Evolutionary conservation across 2,329 filamentous ascomycete genomes (phyloP).

Genomic region (Biscogniauxia sp.): DNA sequence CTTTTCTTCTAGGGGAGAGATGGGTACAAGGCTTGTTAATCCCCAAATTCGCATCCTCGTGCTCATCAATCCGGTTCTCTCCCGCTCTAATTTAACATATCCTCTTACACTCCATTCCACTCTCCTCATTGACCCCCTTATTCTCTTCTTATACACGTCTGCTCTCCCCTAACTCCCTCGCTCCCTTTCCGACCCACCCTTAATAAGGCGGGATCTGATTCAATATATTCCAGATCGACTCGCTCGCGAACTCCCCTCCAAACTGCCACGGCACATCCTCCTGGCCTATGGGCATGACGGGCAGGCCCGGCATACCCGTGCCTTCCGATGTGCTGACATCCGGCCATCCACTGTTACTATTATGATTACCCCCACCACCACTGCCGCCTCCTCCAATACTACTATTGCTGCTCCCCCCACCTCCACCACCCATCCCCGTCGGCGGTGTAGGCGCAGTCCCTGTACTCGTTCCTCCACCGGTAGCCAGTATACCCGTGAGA

Average conservation of each 20-base stretch:
- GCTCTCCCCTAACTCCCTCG: background rate
- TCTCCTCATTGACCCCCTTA: too few relatives aligned
- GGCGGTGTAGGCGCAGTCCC: constrained; percentile 8
- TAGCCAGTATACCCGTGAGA: constrained; percentile 40
- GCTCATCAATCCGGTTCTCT: too few relatives aligned
- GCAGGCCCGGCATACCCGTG: constrained; percentile 13
- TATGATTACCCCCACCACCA: background rate
- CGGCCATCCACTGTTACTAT: background rate
- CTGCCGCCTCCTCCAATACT: background rate
- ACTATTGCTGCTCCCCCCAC: constrained; percentile 8
- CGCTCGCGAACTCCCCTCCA: constrained; percentile 52
- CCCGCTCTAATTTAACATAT: too few relatives aligned
- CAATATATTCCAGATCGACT: constrained; percentile 56
- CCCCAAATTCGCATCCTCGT: too few relatives aligned
- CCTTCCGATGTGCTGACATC: background rate
- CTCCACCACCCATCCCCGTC: constrained; percentile 8
- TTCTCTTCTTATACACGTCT: background rate
- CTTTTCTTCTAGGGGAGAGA: too few relatives aligned
- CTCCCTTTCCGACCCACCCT: background rate
- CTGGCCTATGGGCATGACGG: constrained; percentile 11
- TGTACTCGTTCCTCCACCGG: constrained; percentile 21
- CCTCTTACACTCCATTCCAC: too few relatives aligned
- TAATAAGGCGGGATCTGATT: constrained; percentile 44
- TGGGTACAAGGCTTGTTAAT: too few relatives aligned
- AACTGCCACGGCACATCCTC: constrained; percentile 46